Evolutionary conservation across 768 basidiomycete genomes (phyloP), one percentile per base, ranked within the genome.

Genomic region (Suillus clintonianus): DNA sequence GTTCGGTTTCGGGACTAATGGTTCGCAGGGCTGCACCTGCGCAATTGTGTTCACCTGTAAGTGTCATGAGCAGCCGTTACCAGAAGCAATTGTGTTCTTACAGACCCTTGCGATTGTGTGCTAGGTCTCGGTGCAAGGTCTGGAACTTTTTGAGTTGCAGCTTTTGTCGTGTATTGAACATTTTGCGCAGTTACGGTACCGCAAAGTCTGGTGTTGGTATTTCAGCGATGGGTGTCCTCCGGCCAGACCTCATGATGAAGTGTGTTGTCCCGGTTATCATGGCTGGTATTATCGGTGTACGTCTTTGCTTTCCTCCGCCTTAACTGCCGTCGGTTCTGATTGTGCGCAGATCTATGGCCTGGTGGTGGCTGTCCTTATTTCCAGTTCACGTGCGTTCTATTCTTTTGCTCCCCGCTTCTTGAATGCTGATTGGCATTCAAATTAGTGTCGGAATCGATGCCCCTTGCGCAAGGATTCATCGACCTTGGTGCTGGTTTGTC

Each of bases 261-360:
- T 96, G 92, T 86, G 90, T 92, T 68, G 88, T 99, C 59, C 96
- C 96, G 53, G 95, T 98, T 77, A 91, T 99, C 80, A 98, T 99
- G 97, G 97, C 97, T 85, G 97, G 97, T 95, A 99, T 99, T 82
- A 97, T 99, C 81, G 97, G 93, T 77, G 97, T 99, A 70, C 68
- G 94, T 65, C 47, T 37, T 57, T 37, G 10, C 58, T 15, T 42
- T 61, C 10, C 41, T 19, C 2, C 54, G 5, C 19, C 17, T 42
- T 17, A 27, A 24, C 51, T 11, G 22, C 64, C n/a, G 61, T 43
- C 15, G 32, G 54, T 19, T 58, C 57, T 58, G 50, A 65, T 22
- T 36, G 22, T 22, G 36, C 57, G 57, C 69, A 94, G 95, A 95
- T 94, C 70, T 98, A 99, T 79, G 97, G 97, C 72, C 88, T 99